Evolutionary conservation across 2,329 filamentous ascomycete genomes (phyloP).

Genomic region (Alternaria dauci): DNA sequence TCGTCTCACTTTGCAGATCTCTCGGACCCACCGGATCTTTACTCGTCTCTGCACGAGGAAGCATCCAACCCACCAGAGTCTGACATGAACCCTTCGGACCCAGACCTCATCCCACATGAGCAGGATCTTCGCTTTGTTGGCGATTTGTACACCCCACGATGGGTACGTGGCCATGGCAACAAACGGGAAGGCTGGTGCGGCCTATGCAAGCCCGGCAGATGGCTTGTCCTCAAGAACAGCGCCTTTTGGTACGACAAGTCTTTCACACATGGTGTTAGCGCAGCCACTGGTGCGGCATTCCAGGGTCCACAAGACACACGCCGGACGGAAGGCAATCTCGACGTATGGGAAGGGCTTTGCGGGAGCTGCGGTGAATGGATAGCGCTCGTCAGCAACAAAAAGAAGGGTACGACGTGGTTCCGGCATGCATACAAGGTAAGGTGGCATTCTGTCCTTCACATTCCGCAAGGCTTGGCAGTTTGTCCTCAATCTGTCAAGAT

Average conservation of each 20-base stretch:
- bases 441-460: conserved; percentile 17
- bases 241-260: conserved; percentile 95
- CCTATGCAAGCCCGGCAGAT: conserved; percentile 84
- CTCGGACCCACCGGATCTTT: conserved; percentile 78
- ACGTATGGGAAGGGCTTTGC: conserved; percentile 83
- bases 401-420: conserved; percentile 93
- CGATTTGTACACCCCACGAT: conserved; percentile 82
- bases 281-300: conserved; percentile 79
- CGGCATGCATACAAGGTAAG: conserved; percentile 84
- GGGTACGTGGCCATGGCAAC: conserved; percentile 86
- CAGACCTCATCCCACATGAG: conserved; percentile 78
- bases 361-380: conserved; percentile 83
- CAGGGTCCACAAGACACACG: conserved; percentile 78
- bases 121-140: conserved; percentile 78
- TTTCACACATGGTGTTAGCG: conserved; percentile 86
- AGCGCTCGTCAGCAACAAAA: conserved; percentile 82
- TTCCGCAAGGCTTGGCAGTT: conserved; percentile 16
- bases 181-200: conserved; percentile 91
- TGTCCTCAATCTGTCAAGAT: conserved; percentile 8
- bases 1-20: conserved; percentile 74
- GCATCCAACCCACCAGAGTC: conserved; percentile 77
- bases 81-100: conserved; percentile 81
- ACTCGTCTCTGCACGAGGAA: conserved; percentile 76
- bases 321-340: conserved; percentile 80
- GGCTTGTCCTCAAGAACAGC: conserved; percentile 89